Percentiles rank a stretch among this genome's conserved stretches.
Evolutionary conservation across 768 basidiomycete species (phyloP).

Genomic region (Tulasnella sp.): DNA sequence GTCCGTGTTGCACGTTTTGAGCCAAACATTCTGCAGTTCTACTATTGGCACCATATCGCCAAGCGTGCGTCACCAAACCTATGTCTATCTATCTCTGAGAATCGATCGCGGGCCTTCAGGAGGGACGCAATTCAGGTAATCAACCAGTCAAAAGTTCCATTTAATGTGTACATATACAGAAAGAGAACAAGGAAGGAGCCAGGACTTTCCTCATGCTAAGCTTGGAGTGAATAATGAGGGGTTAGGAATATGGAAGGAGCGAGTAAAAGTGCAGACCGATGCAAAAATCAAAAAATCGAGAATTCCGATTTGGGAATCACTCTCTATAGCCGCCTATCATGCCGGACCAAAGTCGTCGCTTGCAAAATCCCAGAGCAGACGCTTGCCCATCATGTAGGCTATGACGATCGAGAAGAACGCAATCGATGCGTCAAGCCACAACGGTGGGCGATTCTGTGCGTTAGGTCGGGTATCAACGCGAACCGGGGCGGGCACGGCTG

Average conservation of each 20-base stretch:
- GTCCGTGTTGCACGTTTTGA: neutral
- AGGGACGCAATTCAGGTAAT: neutral
- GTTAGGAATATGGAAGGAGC: neutral
- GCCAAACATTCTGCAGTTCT: neutral
- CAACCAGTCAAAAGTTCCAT: neutral
- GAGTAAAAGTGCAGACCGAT: neutral
- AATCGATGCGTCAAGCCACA: constrained; percentile 18
- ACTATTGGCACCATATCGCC: too few relatives aligned
- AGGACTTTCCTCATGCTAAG: neutral
- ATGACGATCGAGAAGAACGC: constrained; percentile 21
- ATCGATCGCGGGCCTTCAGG: neutral
- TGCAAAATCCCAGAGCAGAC: constrained; percentile 18
- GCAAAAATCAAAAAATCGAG: neutral
- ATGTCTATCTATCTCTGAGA: neutral
- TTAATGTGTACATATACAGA: neutral
- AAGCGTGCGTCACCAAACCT: neutral
- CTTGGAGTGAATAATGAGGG: neutral
- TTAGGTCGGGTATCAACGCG: neutral
- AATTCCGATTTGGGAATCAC: neutral
- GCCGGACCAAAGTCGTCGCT: constrained; percentile 5
- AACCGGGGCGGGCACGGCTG: neutral
- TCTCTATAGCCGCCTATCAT: neutral
- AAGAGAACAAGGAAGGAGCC: neutral
- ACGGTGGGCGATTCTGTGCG: neutral
- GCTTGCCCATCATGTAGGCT: constrained; percentile 8